These are phyloP conservation scores for Seiridium unicorne DNA, from an alignment of 2,329 filamentous ascomycete species.

Conservation along the genomic window DNA sequence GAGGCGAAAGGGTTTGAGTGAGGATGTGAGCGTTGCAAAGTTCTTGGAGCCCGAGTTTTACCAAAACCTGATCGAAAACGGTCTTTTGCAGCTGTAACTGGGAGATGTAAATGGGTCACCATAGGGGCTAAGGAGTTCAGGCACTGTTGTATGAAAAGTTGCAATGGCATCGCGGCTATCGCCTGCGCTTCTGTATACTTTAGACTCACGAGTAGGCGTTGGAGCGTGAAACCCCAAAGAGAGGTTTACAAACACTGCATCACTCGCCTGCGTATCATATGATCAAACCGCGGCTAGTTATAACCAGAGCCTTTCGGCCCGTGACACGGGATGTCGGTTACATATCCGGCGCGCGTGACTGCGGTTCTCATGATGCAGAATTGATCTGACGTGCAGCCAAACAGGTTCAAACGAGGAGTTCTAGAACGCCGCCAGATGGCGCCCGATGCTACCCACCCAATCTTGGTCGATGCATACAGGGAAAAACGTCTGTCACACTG, in stretches of 20 bases:
- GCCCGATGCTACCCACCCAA: too few relatives aligned
- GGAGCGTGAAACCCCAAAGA: not conserved
- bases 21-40: slow-evolving; percentile 93
- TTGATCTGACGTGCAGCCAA: not conserved
- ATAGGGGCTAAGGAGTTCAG: not conserved
- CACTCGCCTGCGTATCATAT: too few relatives aligned
- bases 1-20: slow-evolving; percentile 86
- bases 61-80: slow-evolving; percentile 82
- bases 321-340: not conserved
- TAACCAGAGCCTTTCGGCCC: not conserved
- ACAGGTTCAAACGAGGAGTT: not conserved
- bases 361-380: not conserved
- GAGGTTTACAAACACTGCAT: not conserved
- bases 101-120: not conserved
- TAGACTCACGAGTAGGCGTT: not conserved
- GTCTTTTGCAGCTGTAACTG: slow-evolving; percentile 60
- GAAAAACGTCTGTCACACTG: too few relatives aligned
- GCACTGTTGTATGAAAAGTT: not conserved
- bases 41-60: slow-evolving; percentile 96
- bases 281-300: not conserved
- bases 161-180: not conserved
- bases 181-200: not conserved
- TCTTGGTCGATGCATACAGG: too few relatives aligned
- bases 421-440: too few relatives aligned
- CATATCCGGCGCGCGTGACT: not conserved